Conservation (phyloP, 2,329 filamentous ascomycete species). For the Periconia sp. region DNA sequence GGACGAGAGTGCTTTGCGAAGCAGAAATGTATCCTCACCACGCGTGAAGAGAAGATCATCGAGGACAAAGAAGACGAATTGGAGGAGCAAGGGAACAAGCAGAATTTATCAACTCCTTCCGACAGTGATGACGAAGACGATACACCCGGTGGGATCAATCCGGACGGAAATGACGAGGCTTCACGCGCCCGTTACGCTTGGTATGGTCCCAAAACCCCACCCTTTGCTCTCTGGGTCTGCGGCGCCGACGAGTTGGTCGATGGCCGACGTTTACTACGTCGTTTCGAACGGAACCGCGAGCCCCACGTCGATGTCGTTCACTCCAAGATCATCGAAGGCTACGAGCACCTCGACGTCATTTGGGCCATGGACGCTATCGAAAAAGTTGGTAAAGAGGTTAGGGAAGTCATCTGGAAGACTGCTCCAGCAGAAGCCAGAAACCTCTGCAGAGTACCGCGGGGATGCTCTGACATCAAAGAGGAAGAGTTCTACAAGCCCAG, state of each 20-base stretch:
- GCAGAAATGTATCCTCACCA: slow-evolving; percentile 85
- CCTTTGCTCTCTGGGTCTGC: slow-evolving; percentile 85
- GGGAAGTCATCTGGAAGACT: slow-evolving; percentile 83
- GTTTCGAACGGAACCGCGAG: slow-evolving; percentile 76
- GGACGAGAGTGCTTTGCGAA: slow-evolving; percentile 81
- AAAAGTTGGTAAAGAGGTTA: slow-evolving; percentile 78
- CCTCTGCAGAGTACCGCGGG: slow-evolving; percentile 64
- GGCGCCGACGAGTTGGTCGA: slow-evolving; percentile 85
- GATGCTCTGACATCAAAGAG: slow-evolving; percentile 55
- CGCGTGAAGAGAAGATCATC: slow-evolving; percentile 67
- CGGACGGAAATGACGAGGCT: neutral
- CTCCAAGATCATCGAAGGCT: slow-evolving; percentile 74
- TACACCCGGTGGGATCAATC: neutral
- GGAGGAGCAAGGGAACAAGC: slow-evolving; percentile 24
- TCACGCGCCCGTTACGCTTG: slow-evolving; percentile 60
- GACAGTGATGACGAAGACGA: slow-evolving; percentile 16
- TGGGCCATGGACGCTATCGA: slow-evolving; percentile 91
- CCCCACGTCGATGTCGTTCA: slow-evolving; percentile 81
- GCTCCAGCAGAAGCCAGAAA: slow-evolving; percentile 57
- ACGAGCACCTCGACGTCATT: slow-evolving; percentile 92
- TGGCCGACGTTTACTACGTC: slow-evolving; percentile 69
- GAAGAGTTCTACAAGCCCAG: slow-evolving; percentile 26
- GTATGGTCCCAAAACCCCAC: slow-evolving; percentile 79
- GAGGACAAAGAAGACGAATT: slow-evolving; percentile 56
- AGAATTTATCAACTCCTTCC: slow-evolving; percentile 7